Percentiles rank a stretch among this genome's conserved stretches.
These are phyloP conservation scores for Aspergillus funiculosus DNA, from an alignment of 495 filamentous ascomycete species.

Conservation along the genomic window DNA sequence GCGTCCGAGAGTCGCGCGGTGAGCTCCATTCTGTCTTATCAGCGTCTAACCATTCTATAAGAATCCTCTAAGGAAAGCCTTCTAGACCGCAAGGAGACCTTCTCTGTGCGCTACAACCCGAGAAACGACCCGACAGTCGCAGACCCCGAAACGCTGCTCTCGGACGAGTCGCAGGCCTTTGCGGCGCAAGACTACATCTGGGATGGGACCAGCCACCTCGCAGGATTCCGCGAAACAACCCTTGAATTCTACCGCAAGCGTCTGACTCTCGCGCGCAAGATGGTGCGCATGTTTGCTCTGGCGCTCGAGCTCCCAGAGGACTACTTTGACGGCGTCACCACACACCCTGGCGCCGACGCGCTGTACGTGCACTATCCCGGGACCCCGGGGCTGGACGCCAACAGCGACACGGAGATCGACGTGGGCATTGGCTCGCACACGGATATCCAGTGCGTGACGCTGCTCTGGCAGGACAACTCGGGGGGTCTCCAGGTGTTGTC, in stretches of 20 bases:
- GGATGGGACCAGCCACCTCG: constrained; percentile 43
- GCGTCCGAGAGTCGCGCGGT: constrained; percentile 27
- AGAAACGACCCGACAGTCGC: constrained; percentile 40
- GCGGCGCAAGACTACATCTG: constrained; percentile 37
- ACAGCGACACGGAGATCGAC: constrained; percentile 23
- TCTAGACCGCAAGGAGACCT: constrained; percentile 37
- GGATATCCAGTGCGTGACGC: constrained; percentile 53
- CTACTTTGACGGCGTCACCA: constrained; percentile 48
- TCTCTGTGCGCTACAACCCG: constrained; percentile 42
- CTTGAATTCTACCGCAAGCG: constrained; percentile 44
- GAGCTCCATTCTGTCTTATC: not conserved
- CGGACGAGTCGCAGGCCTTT: constrained; percentile 22
- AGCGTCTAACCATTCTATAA: no score
- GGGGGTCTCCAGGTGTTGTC: constrained; percentile 52
- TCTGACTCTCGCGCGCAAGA: constrained; percentile 40
- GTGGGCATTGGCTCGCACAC: constrained; percentile 54
- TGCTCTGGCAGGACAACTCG: constrained; percentile 50
- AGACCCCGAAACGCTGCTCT: constrained; percentile 25
- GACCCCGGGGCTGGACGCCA: constrained; percentile 26
- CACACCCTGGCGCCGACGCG: constrained; percentile 45
- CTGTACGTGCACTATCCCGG: constrained; percentile 49
- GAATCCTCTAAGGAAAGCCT: no score
- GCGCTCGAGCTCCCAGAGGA: constrained; percentile 43
- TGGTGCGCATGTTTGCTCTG: constrained; percentile 46
- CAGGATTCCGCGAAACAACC: constrained; percentile 41